These are phyloP conservation scores for Fusarium setosum DNA, from an alignment of 2,329 filamentous ascomycete genomes.

Conservation along the genomic window DNA sequence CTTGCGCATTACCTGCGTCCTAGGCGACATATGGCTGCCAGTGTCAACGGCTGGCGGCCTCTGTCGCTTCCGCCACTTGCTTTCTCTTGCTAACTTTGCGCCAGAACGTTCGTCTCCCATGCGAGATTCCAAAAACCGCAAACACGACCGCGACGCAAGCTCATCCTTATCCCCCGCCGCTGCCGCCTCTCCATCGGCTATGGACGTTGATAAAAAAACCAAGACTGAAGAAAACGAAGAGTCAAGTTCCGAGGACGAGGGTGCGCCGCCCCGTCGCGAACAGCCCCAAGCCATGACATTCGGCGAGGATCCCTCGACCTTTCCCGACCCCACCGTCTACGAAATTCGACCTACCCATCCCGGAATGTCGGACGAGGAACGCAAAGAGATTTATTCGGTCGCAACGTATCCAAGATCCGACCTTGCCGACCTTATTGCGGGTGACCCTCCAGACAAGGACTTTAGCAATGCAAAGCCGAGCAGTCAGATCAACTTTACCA, in stretches of 20 bases:
- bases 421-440: constrained; percentile 85
- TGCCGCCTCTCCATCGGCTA: constrained; percentile 62
- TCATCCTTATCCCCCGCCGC: constrained; percentile 70
- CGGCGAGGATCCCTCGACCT: constrained; percentile 91
- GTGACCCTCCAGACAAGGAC: constrained; percentile 91
- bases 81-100: constrained; percentile 22
- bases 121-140: constrained; percentile 62
- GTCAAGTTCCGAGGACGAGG: constrained; percentile 68
- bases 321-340: constrained; percentile 91
- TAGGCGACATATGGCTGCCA: neutral
- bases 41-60: constrained; percentile 14
- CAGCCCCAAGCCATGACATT: constrained; percentile 87
- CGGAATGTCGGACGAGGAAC: constrained; percentile 86
- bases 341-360: constrained; percentile 83
- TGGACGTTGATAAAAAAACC: constrained; percentile 69
- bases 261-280: constrained; percentile 70
- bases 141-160: constrained; percentile 64
- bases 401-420: constrained; percentile 84
- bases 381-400: constrained; percentile 89
- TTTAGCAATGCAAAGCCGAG: constrained; percentile 94
- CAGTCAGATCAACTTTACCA: constrained; percentile 93
- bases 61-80: neutral
- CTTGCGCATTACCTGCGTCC: neutral
- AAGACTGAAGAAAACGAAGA: constrained; percentile 53
- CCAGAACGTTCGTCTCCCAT: constrained; percentile 66